phyloP scores from a whole-genome alignment of 1,139 yeast species.

The Wickerhamiella pararugosa region DNA sequence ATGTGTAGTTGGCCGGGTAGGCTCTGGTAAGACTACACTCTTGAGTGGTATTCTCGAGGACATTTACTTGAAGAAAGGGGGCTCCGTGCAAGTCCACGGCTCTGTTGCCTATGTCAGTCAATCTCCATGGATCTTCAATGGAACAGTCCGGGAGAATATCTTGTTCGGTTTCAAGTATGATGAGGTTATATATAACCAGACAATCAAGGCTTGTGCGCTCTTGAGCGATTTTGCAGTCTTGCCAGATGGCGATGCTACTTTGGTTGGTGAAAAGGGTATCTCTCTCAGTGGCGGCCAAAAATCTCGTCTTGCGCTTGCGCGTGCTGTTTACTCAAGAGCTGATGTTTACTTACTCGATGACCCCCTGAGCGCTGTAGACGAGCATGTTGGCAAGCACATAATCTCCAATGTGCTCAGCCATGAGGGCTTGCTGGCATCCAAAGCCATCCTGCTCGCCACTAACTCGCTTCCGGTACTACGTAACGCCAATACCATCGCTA shows the following conservation, averaged over 20 bases:
- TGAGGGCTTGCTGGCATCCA: constrained; percentile 57
- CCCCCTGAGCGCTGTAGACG: constrained; percentile 89
- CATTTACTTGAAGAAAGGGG: constrained; percentile 53
- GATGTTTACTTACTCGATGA: constrained; percentile 85
- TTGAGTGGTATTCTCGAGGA: constrained; percentile 80
- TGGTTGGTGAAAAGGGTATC: constrained; percentile 95
- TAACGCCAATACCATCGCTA: constrained; percentile 56
- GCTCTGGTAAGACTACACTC: constrained; percentile 81
- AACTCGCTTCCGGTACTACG: constrained; percentile 76
- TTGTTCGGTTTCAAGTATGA: constrained; percentile 80
- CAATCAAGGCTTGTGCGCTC: constrained; percentile 81
- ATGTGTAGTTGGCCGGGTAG: constrained; percentile 88
- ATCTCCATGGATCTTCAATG: constrained; percentile 93
- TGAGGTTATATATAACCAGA: constrained; percentile 59
- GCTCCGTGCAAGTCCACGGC: constrained; percentile 62
- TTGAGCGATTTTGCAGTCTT: constrained; percentile 61
- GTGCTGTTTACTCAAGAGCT: constrained; percentile 92
- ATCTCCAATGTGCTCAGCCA: constrained; percentile 69
- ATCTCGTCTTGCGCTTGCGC: constrained; percentile 81
- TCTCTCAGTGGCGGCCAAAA: constrained; percentile 95
- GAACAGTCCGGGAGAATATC: constrained; percentile 77
- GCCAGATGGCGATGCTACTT: constrained; percentile 79
- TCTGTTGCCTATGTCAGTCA: constrained; percentile 84
- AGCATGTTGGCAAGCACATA: constrained; percentile 81
- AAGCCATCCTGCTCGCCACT: constrained; percentile 74